Base-by-base conservation (phyloP, 345 rosid genomes). In the Punica granatum region DNA sequence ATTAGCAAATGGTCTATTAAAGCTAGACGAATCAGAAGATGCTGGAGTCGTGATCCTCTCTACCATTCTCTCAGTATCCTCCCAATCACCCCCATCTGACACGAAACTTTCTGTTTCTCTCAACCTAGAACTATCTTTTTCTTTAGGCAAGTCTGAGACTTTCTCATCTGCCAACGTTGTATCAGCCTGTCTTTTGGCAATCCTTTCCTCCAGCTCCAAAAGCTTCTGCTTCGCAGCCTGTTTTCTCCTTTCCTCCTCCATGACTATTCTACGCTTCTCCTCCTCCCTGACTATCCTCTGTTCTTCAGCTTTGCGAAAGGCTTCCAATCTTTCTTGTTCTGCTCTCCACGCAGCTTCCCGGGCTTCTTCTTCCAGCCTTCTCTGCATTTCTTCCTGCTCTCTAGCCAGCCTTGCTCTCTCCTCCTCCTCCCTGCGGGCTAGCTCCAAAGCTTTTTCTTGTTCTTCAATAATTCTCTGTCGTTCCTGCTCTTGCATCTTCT, bases 191-290 rank as follows among this genome's bases (percentile, higher is more conserved):
- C 98, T 86, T 83, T 81, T 89, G 30, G 99, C 97, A 58, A 94
- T 94, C 72, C 71, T 88, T 79, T 94, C 92, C 77, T 94, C 98
- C 83, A 94, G 78, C 77, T 94, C 99, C 34, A 94, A 73, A 72
- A 94, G 97, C 80, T 92, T 94, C 67, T 88, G 93, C 77, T 88
- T 92, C 26, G 99, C 98, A 77, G 96, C 96, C 68, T 88, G 96
- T 73, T 88, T 89, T 77, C 99, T 86, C 80, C 99, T 88, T 79
- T 94, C 99, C 74, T 92, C 98, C 80, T 94, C 99, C 88, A 92
- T 75, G 68, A 79, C 28, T 63, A 88, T 73, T 82, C 85, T 86
- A 25, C 59, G 81, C 70, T 82, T 94, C 82, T 91, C 99, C 80
- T 94, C 99, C 77, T 94, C 99, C 74, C 92, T 92, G 43, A 85